Conservation (phyloP, 208 protist genomes). For the Trypanosoma avium region DNA sequence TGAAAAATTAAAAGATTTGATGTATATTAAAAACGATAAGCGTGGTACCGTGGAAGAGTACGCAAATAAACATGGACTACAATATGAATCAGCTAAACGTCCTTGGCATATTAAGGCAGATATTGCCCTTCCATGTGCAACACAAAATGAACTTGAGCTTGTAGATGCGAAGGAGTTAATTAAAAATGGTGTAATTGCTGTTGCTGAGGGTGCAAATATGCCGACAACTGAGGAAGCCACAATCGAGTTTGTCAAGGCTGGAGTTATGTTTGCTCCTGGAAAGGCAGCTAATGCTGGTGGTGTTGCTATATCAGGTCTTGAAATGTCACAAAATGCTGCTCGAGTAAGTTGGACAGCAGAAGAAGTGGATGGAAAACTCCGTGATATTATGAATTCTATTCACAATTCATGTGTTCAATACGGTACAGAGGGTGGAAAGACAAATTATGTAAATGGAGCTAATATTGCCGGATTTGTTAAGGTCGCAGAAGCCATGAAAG, state of each 20-base stretch:
- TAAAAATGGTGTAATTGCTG: conserved; percentile 68
- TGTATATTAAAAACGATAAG: conserved; percentile 69
- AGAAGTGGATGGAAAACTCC: conserved; percentile 86
- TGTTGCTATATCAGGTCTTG: conserved; percentile 91
- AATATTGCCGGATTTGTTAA: conserved; percentile 94
- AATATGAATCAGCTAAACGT: conserved; percentile 66
- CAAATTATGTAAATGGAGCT: conserved; percentile 82
- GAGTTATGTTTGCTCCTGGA: conserved; percentile 85
- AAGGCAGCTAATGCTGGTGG: conserved; percentile 95
- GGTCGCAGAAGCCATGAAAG: conserved; percentile 74
- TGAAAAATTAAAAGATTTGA: conserved; percentile 67
- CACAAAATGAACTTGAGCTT: conserved; percentile 93
- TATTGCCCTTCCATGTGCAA: conserved; percentile 89
- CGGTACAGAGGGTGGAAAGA: conserved; percentile 45
- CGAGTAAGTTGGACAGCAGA: conserved; percentile 82
- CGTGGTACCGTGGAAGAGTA: conserved; percentile 67
- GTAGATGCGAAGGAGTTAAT: conserved; percentile 74
- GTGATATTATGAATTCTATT: conserved; percentile 91
- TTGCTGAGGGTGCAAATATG: conserved; percentile 95
- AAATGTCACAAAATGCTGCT: conserved; percentile 94
- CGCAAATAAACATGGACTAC: conserved; percentile 52
- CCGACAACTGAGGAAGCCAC: conserved; percentile 86
- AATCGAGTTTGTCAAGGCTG: conserved; percentile 41
- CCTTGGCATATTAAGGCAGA: conserved; percentile 69
- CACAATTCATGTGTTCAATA: conserved; percentile 66